Evolutionary conservation across 2,329 filamentous ascomycete species (phyloP).

Genomic region (Aspergillus awamori): DNA sequence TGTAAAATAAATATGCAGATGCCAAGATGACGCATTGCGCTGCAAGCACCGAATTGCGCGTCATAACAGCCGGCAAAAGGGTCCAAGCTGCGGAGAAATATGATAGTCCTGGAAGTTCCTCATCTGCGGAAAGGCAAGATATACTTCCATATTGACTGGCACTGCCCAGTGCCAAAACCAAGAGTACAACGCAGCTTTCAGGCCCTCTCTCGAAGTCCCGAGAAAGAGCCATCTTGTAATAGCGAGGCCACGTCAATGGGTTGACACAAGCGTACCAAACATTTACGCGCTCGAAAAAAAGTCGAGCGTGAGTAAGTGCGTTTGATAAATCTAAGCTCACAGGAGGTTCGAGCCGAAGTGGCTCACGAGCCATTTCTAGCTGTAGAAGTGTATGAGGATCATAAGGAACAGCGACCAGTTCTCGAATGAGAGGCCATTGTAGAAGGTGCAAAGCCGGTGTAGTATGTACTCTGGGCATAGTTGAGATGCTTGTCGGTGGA

Average conservation of each 20-base stretch:
- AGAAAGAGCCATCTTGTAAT: conserved; percentile 74
- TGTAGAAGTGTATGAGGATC: conserved; percentile 81
- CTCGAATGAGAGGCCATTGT: conserved; percentile 76
- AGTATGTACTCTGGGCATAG: conserved; percentile 83
- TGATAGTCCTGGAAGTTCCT: conserved; percentile 73
- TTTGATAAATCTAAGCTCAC: conserved; percentile 73
- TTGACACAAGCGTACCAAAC: conserved; percentile 86
- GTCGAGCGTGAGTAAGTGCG: conserved; percentile 72
- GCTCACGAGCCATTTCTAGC: conserved; percentile 76
- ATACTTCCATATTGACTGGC: conserved; percentile 77
- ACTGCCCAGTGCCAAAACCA: conserved; percentile 76
- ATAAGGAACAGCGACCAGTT: conserved; percentile 75
- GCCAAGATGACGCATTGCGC: conserved; percentile 80
- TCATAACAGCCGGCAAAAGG: conserved; percentile 76
- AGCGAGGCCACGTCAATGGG: conserved; percentile 75
- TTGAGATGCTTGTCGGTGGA: conserved; percentile 69
- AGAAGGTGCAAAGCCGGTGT: conserved; percentile 70
- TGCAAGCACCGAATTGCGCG: conserved; percentile 74
- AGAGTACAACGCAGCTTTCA: conserved; percentile 78
- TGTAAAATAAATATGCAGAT: conserved; percentile 79
- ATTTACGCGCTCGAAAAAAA: conserved; percentile 80
- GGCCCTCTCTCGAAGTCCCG: conserved; percentile 77
- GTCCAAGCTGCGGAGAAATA: conserved; percentile 83
- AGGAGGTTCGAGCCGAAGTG: conserved; percentile 62
- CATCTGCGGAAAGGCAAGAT: conserved; percentile 67